Conservation (phyloP, 139 green algal genomes). For the Chlorella ohadii region DNA sequence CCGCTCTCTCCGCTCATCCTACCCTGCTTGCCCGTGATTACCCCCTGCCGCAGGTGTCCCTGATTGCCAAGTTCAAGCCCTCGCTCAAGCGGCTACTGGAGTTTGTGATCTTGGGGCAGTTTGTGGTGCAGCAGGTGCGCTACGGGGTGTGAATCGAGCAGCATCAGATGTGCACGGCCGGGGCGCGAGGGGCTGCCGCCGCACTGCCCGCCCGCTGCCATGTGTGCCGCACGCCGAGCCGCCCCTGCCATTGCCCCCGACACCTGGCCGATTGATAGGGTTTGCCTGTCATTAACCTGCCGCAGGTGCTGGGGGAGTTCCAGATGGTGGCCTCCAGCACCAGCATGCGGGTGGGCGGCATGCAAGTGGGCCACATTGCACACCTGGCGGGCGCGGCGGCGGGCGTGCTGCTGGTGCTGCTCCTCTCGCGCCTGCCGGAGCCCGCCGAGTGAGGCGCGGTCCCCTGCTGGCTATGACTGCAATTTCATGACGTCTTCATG, state of each 20-base stretch:
- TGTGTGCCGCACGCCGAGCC: too few relatives aligned
- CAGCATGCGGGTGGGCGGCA: conserved; percentile 32
- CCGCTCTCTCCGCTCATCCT: too few relatives aligned
- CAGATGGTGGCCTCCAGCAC: conserved; percentile 34
- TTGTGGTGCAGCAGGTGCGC: conserved; percentile 67
- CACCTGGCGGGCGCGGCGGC: conserved; percentile 60
- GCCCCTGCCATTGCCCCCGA: too few relatives aligned
- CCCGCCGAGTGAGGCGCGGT: background rate
- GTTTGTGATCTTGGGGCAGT: conserved; percentile 68
- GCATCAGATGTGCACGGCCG: too few relatives aligned
- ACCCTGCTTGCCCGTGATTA: background rate
- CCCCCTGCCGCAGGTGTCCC: background rate
- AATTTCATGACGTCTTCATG: too few relatives aligned
- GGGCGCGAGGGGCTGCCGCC: too few relatives aligned
- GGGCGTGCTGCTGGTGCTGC: conserved; percentile 57
- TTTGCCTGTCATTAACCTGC: background rate
- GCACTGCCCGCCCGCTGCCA: too few relatives aligned
- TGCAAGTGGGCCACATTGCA: conserved; percentile 62
- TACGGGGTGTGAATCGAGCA: background rate
- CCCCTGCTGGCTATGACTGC: too few relatives aligned
- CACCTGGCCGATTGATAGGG: too few relatives aligned
- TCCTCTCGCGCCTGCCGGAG: conserved; percentile 46
- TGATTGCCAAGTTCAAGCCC: conserved; percentile 58
- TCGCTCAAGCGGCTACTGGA: conserved; percentile 66
- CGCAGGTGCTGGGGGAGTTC: conserved; percentile 52